Evolutionary conservation across 75 land plant species (phyloP), one percentile per base, ranked within the genome.

Genomic region (Pseudotsuga menziesii): DNA sequence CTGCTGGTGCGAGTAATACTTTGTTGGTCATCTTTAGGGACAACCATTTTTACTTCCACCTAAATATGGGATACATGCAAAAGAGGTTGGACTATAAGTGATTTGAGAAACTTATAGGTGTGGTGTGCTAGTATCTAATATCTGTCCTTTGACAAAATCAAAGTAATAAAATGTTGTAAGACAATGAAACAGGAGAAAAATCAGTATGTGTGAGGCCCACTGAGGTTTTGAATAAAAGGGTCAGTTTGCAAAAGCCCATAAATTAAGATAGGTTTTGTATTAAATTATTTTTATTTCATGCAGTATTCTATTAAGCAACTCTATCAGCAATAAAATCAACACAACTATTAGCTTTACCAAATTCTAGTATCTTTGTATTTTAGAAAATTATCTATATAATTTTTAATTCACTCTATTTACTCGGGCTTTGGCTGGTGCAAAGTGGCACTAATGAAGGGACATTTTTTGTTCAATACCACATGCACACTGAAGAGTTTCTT

Each of bases 11-110:
- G n/a, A n/a, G n/a, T n/a, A n/a, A n/a, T n/a, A n/a, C n/a, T n/a
- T n/a, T n/a, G n/a, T 77, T 87, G 88, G 83, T 84, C 88, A 78
- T 87, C 88, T 64, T 83, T 81, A 44, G 88, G 88, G 57, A 83
- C 81, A 56, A 86, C 88, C 76, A 84, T 87, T 72, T 87, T 87
- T 25, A 83, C 86, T 81, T 87, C 88, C 48, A 87, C 88, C 88
- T 87, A 71, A 41, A 55, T 4, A 48, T 48, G 15, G 17, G 3
- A 39, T 22, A 15, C 9, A 73, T 26, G 26, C 0, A 23, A 63
- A 63, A 29, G 15, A 63, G 29, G n/a, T 14, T 62, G 15, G 4
- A n/a, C 32, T 62, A 2, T 26, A 61, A 61, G 64, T 61, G 26
- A 63, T 63, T 26, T 13, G 15, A 9, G 36, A 63, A 63, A 63